Evolutionary conservation across 2,329 filamentous ascomycete species (phyloP), one percentile per base, ranked within the genome.

Genomic region (Stachybotrys chlorohalonatus): DNA sequence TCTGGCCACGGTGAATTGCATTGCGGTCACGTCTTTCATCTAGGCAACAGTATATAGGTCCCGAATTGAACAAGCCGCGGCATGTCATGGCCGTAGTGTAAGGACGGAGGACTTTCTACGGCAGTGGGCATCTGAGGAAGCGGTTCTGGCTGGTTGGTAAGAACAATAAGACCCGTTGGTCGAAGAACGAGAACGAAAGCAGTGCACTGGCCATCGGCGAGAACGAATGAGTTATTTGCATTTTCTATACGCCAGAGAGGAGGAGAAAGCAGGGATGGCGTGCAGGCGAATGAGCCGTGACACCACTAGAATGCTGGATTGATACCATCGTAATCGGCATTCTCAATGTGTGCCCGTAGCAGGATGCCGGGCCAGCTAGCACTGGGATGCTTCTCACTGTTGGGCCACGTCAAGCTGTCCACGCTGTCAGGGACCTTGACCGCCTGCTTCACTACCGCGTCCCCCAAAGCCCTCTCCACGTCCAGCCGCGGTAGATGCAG

Each of bases 41-140:
- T 75, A 70, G 68, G 73, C 71, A 5, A 70, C 72, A 2, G n/a
- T 75, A 74, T 56, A 62, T 75, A 8, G 74, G 70, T 68, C 69
- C 70, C 2, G 65, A 68, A 45, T 65, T 58, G 16, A 69, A 73
- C 53, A 67, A 64, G 52, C 73, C 72, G 0, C 64, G 69, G n/a
- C 75, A 74, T 54, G 59, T 64, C 6, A 70, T 70, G 45, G 72
- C 72, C 17, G 70, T 74, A 65, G 30, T 47, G 7, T 51, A 4
- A 51, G 49, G 7, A 30, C 49, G 30, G 49, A n/a, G n/a, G 49
- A 6, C 9, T 60, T 6, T 54, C 55, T 3, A 58, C 57, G 3
- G 59, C 52, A 1, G 17, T 57, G 7, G 55, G 53, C 1, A 57
- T 60, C 3, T 63, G 60, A 60, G 59, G 39, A 60, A 60, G 56